Percentiles rank a stretch among this genome's conserved stretches.
Evolutionary conservation across 2,329 filamentous ascomycete genomes (phyloP).

Genomic region (Colletotrichum orbiculare): DNA sequence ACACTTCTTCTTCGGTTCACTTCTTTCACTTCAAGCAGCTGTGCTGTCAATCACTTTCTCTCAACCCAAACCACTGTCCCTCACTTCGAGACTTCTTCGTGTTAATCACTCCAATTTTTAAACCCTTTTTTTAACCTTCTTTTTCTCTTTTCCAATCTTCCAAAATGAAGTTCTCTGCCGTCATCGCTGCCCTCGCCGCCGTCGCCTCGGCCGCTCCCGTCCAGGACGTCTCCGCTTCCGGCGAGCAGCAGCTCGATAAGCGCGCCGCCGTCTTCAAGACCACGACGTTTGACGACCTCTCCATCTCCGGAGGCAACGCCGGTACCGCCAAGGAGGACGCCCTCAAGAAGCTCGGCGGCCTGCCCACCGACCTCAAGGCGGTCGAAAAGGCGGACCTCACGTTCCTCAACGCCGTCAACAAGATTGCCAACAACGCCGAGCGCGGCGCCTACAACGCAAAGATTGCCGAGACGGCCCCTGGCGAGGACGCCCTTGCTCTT

Average conservation of each 20-base stretch:
- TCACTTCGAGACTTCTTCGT: background rate
- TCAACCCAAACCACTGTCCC: constrained; percentile 18
- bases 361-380: constrained; percentile 53
- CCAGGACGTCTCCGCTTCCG: constrained; percentile 8
- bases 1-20: background rate
- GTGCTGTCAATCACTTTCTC: constrained; percentile 26
- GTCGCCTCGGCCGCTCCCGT: constrained; percentile 42
- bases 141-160: constrained; percentile 10
- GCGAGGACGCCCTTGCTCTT: constrained; percentile 58
- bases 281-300: constrained; percentile 55
- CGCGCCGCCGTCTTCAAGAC: constrained; percentile 46
- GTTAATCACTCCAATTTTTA: constrained; percentile 30
- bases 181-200: constrained; percentile 42
- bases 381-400: constrained; percentile 59
- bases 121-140: background rate
- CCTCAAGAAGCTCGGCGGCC: constrained; percentile 49
- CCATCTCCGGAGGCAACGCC: constrained; percentile 58
- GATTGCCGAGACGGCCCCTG: constrained; percentile 56
- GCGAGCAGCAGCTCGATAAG: constrained; percentile 38
- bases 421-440: constrained; percentile 65
- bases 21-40: constrained; percentile 26
- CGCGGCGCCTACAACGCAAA: constrained; percentile 63
- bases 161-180: constrained; percentile 49
- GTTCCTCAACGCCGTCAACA: constrained; percentile 61
- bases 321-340: constrained; percentile 58